Base-by-base conservation (phyloP, 139 green algal species). In the Auxenochlorella pyrenoidosa region DNA sequence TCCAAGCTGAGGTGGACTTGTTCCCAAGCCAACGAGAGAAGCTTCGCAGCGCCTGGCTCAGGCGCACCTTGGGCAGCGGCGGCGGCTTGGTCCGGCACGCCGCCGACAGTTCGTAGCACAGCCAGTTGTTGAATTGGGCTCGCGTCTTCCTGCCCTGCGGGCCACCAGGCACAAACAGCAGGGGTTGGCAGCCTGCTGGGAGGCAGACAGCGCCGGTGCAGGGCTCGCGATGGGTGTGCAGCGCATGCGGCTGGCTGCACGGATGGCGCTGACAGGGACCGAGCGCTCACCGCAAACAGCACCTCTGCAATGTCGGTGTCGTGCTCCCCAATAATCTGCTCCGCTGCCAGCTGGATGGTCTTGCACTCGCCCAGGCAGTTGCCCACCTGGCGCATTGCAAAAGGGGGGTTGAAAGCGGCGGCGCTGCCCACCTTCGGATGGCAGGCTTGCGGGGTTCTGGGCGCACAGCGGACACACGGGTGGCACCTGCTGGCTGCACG, bases 241-340 rank as follows among this genome's bases (percentile, higher is more conserved):
- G n/a, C n/a, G n/a, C n/a, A n/a, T n/a, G n/a, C n/a, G n/a, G n/a
- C n/a, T n/a, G n/a, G n/a, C n/a, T n/a, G n/a, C n/a, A n/a, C n/a
- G n/a, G n/a, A n/a, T n/a, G n/a, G n/a, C n/a, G n/a, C n/a, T n/a
- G n/a, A n/a, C n/a, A n/a, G n/a, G n/a, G n/a, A n/a, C n/a, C n/a
- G n/a, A n/a, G n/a, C n/a, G 16, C 72, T 60, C 66, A 88, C 90
- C 79, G 88, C 71, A 58, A 86, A 95, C 16, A 96, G 86, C 58
- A 87, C 73, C 51, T 95, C 91, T 15, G 86, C 93, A n/a, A 96
- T 81, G 75, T 97, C 94, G 3, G 92, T 95, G 88, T 97, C 95
- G 5, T 91, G 40, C 75, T 95, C 91, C 26, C 93, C 94, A 30
- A 94, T 30, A 36, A 97, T 89, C 32, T 93, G 84, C 59, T 93